Conservation (phyloP, 768 basidiomycete genomes). For the Pleurotus eryngii region DNA sequence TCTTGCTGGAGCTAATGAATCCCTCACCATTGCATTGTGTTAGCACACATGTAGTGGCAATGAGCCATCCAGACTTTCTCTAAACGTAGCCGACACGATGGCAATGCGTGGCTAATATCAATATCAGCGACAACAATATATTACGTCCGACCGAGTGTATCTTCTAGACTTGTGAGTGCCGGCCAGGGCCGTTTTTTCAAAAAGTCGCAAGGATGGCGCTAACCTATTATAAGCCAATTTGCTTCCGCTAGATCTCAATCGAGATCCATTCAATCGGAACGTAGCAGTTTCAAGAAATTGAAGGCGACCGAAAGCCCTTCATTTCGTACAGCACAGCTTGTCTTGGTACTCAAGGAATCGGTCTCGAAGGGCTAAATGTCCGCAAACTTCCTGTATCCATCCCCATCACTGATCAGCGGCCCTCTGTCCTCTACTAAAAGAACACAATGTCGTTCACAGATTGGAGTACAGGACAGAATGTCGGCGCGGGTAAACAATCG, state of each 20-base stretch:
- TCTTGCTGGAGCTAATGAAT: no score
- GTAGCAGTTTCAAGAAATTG: no score
- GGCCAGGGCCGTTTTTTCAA: no score
- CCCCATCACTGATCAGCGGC: neutral
- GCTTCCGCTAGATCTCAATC: neutral
- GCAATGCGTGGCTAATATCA: no score
- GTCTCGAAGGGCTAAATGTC: neutral
- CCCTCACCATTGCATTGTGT: no score
- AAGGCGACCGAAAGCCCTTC: neutral
- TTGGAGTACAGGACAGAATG: conserved; percentile 1
- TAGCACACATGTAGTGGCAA: no score
- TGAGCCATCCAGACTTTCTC: no score
- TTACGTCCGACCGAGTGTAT: no score
- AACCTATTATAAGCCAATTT: neutral
- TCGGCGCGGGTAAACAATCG: conserved; percentile 12
- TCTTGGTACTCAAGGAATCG: neutral
- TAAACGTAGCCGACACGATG: no score
- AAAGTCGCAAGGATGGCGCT: neutral
- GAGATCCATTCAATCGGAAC: neutral
- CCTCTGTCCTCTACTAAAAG: neutral
- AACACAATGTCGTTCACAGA: conserved; percentile 3
- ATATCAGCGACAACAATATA: no score
- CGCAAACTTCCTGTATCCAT: neutral
- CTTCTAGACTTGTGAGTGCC: no score
- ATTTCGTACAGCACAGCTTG: neutral